Evolutionary conservation across 1,284 basidiomycete genomes (phyloP).

Genomic region (Ceratobasidium theobromae): DNA sequence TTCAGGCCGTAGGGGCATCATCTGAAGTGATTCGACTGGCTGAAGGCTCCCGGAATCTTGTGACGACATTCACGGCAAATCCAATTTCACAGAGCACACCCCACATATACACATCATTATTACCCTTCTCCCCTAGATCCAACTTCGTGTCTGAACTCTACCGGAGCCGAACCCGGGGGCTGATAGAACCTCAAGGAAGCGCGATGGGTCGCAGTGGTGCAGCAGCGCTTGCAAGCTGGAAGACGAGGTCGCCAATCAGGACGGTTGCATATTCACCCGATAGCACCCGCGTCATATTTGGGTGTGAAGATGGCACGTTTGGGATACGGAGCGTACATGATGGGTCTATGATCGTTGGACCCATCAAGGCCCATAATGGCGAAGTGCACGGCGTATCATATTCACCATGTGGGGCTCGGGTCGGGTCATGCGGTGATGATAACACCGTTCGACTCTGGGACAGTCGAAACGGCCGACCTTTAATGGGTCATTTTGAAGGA

Average conservation of each 20-base stretch:
- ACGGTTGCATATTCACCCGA: constrained; percentile 18
- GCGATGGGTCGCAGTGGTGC: not conserved
- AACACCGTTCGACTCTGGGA: constrained; percentile 42
- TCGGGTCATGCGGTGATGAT: constrained; percentile 34
- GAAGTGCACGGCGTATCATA: not conserved
- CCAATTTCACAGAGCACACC: not conserved
- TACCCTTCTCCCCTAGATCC: not conserved
- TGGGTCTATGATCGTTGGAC: constrained; percentile 35
- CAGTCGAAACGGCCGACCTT: no score
- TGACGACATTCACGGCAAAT: not conserved
- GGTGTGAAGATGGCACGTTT: constrained; percentile 19
- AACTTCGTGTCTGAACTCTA: not conserved
- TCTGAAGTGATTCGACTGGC: not conserved
- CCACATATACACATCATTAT: not conserved
- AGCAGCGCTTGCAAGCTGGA: not conserved
- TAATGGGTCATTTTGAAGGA: not conserved
- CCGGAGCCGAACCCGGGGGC: not conserved
- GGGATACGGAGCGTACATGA: constrained; percentile 44
- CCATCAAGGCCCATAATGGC: constrained; percentile 5
- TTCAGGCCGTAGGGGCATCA: not conserved
- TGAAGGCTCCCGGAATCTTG: not conserved
- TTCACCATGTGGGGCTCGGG: not conserved
- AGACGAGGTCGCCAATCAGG: not conserved
- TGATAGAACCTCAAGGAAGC: not conserved
- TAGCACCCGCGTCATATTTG: not conserved